Evolutionary conservation across 2,329 filamentous ascomycete genomes (phyloP).

Genomic region (Ploettnerulaceae sp.): DNA sequence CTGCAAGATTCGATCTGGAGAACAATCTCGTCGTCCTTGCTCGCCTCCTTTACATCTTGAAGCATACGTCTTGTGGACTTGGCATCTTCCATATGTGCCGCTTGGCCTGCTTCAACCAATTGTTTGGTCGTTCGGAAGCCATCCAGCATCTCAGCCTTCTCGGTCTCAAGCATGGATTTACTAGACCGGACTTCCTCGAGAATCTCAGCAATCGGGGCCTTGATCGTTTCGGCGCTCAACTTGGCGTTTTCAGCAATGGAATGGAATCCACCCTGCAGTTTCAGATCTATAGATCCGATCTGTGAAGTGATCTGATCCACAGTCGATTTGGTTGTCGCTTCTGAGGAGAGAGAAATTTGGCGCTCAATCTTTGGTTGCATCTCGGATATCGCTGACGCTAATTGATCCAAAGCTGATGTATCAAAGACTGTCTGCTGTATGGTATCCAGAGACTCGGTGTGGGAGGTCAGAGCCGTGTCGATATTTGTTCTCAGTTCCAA

Average conservation of each 20-base stretch:
- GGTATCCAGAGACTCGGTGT: conserved; percentile 2
- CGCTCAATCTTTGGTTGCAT: conserved; percentile 5
- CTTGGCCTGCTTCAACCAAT: neutral
- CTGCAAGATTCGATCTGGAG: conserved; percentile 8
- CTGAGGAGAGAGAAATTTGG: neutral
- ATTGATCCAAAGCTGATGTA: neutral
- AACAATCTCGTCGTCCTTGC: conserved; percentile 12
- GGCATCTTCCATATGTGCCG: neutral
- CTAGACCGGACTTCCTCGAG: neutral
- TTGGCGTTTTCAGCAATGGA: neutral
- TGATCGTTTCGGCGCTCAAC: neutral
- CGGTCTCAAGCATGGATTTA: neutral
- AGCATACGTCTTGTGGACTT: neutral
- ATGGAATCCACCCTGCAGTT: neutral
- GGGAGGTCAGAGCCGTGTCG: conserved; percentile 3
- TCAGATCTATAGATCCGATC: neutral
- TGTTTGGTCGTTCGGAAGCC: neutral
- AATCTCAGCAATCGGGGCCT: neutral
- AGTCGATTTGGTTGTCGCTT: neutral
- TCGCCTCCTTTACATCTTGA: conserved; percentile 5
- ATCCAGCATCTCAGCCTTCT: neutral
- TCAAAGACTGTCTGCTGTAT: conserved; percentile 7
- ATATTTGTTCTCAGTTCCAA: conserved; percentile 10
- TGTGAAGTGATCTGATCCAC: neutral
- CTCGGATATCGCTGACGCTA: neutral